Base-by-base conservation (phyloP, 2,329 filamentous ascomycete species). In the Bipolaris oryzae region DNA sequence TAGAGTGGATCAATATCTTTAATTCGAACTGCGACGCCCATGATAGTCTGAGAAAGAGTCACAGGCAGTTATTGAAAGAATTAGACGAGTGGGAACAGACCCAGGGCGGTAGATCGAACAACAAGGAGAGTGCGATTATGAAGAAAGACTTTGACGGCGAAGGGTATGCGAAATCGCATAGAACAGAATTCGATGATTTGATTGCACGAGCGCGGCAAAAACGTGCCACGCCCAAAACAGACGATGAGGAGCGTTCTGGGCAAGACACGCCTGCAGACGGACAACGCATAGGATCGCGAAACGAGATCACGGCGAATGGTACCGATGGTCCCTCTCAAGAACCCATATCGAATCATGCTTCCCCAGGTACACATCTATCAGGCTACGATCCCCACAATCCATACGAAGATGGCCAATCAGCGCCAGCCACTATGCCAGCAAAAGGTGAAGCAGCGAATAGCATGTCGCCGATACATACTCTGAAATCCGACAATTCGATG, bases 21-120 rank as follows among this genome's bases (percentile, higher is more conserved):
- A 99, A 99, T 74, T 91, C 96, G 10, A 99, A 99, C 73, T 96
- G 92, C 77, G 95, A 99, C 75, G 89, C 93, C 2, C 85, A 84
- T 34, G 80, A 81, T 1, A 92, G 92, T 0, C 60, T 66, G 16
- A 60, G 68, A 5, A 90, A 89, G 71, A 81, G 82, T 10, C 91
- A 90, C 61, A 71, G 78, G 6, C 88, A 95, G 55, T 76, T 99
- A 4, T 76, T 96, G 15, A 85, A 85, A 13, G 94, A 98, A 58
- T 76, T 99, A 11, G 89, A 94, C 20, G 77, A 85, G 1, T 98
- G 95, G 94, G 95, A 99, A 76, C 84, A 87, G 42, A 94, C 90
- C 0, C 87, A 96, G 61, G 91, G 91, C 7, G 84, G 85, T 1
- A 80, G 73, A 15, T 77, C 77, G 3, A 76, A 75, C 18, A 66